phyloP scores from a whole-genome alignment of 768 basidiomycete genomes.

The Daedaleopsis sinensis region DNA sequence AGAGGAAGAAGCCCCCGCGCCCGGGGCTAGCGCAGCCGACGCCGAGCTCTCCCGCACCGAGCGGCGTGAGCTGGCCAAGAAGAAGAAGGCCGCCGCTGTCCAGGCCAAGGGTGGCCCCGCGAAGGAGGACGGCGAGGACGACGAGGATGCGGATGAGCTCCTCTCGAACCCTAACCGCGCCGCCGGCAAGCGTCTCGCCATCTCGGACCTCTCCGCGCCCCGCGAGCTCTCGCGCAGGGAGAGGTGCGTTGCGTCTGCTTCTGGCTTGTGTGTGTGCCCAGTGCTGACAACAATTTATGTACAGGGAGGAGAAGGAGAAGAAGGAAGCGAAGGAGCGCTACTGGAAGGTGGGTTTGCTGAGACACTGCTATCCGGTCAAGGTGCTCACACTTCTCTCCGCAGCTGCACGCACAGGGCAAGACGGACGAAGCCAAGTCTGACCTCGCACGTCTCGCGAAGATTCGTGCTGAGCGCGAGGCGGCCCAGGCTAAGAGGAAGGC shows the following conservation, averaged over 20 bases:
- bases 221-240: conserved; percentile 66
- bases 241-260: conserved; percentile 42
- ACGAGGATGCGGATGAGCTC: conserved; percentile 64
- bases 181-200: conserved; percentile 71
- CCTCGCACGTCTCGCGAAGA: conserved; percentile 82
- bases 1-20: conserved; percentile 42
- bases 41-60: conserved; percentile 72
- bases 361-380: not conserved
- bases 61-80: conserved; percentile 74
- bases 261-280: not conserved
- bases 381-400: not conserved
- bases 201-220: conserved; percentile 71
- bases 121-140: conserved; percentile 35
- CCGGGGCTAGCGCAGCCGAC: conserved; percentile 34
- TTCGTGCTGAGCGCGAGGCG: conserved; percentile 84
- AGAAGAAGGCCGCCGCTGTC: conserved; percentile 62
- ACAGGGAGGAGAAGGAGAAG: conserved; percentile 90
- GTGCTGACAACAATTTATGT: not conserved
- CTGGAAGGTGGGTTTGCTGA: conserved; percentile 63
- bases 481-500: conserved; percentile 89
- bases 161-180: conserved; percentile 78
- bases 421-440: conserved; percentile 90
- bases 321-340: conserved; percentile 86
- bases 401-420: conserved; percentile 82
- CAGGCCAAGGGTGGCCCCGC: conserved; percentile 46